Base-by-base conservation (phyloP, 306 rosid genomes). In the Coriaria nepalensis region DNA sequence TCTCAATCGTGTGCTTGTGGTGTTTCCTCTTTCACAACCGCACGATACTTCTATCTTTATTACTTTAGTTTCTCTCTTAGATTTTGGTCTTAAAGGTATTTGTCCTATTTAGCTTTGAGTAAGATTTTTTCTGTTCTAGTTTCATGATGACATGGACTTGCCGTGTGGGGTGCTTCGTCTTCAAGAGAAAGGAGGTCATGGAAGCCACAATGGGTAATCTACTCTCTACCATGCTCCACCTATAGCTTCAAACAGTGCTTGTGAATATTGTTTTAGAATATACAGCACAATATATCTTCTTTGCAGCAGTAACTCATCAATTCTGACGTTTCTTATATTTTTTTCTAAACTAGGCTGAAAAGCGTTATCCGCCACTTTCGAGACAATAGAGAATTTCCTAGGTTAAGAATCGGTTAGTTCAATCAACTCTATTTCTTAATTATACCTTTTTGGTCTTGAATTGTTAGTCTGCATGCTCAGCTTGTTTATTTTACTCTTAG, bases 111-210 rank as follows among this genome's bases (percentile, higher is more conserved):
- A 39, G 34, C 8, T 11, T 41, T 33, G 20, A 9, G 36, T 35
- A 62, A 40, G n/a, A 46, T 55, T 53, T 63, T 45, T 34, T 47
- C 54, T 10, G 39, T 52, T 71, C 69, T 71, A 90, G 95, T 68
- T 90, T 64, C 94, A 90, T 20, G 98, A 85, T 61, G 94, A 81
- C 74, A 60, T 75, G 93, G 74, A 68, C 74, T 76, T 85, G 73
- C 95, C 98, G 2, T 75, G 92, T 42, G 95, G 98, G 45, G 94
- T 90, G 71, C 92, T 90, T 71, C 85, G 95, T 53, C 83, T 85
- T 67, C 34, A 63, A 6, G 67, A 71, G 50, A 79, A 81, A 59
- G 98, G 98, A 53, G 87, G 95, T 56, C 85, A 79, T 55, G 76
- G 83, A 68, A 48, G 82, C 74, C 98, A 79, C 79, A 85, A 82